phyloP scores from a whole-genome alignment of 805 yeast species.

The Vanderwaltozyma tropicalis region DNA sequence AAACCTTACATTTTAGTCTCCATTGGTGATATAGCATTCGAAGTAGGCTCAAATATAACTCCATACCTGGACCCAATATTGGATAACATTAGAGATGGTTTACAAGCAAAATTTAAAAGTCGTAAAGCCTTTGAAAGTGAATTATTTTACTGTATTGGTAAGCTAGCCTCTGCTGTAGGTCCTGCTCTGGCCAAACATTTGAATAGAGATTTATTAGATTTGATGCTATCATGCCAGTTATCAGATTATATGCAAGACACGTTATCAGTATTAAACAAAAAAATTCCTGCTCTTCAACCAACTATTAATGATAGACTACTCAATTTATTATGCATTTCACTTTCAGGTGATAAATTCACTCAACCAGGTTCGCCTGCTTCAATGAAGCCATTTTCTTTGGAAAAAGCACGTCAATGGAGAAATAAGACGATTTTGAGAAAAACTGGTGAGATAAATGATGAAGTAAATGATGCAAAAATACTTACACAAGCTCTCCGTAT shows the following conservation, averaged over 20 bases:
- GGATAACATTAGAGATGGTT: constrained; percentile 71
- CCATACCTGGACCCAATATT: constrained; percentile 83
- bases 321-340: constrained; percentile 58
- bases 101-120: constrained; percentile 39
- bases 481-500: constrained; percentile 72
- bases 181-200: constrained; percentile 86
- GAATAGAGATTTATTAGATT: constrained; percentile 68
- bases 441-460: constrained; percentile 39
- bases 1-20: constrained; percentile 66
- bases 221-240: constrained; percentile 72
- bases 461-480: constrained; percentile 38
- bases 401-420: constrained; percentile 69
- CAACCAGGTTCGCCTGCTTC: constrained; percentile 82
- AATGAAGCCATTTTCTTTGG: constrained; percentile 44
- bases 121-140: constrained; percentile 75
- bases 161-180: constrained; percentile 80
- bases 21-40: constrained; percentile 69
- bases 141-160: constrained; percentile 78
- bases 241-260: constrained; percentile 77
- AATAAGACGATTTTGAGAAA: constrained; percentile 63
- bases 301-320: constrained; percentile 62
- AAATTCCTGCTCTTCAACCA: constrained; percentile 72
- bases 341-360: constrained; percentile 71
- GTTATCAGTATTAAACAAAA: constrained; percentile 50
- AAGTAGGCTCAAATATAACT: constrained; percentile 74